Conservation (phyloP, 1,284 basidiomycete genomes). For the Calocybe gambosa region DNA sequence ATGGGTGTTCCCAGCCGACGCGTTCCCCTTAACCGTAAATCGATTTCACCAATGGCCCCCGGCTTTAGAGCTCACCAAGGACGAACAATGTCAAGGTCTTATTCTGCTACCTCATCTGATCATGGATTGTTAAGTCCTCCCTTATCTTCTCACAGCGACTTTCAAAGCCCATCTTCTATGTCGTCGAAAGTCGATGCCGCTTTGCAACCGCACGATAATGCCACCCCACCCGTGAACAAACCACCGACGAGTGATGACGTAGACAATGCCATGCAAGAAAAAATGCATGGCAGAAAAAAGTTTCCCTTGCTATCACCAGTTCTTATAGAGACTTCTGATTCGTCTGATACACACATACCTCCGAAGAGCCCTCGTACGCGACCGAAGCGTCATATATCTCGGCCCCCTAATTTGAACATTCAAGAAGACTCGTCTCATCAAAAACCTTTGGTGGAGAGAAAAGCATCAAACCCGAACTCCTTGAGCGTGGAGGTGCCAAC, state of each 20-base stretch:
- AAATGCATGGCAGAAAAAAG: slow-evolving; percentile 29
- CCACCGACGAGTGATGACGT: not conserved
- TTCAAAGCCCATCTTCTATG: slow-evolving; percentile 14
- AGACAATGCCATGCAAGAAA: not conserved
- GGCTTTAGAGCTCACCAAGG: slow-evolving; percentile 29
- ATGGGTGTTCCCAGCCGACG: slow-evolving; percentile 40
- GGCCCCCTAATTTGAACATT: slow-evolving; percentile 42
- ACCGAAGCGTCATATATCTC: slow-evolving; percentile 41
- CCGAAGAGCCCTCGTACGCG: slow-evolving; percentile 39
- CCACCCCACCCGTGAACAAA: not conserved
- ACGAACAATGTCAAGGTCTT: slow-evolving; percentile 22
- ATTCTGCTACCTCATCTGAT: slow-evolving; percentile 24
- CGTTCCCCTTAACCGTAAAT: slow-evolving; percentile 58
- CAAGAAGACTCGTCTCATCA: slow-evolving; percentile 25
- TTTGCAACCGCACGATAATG: not conserved
- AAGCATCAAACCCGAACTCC: slow-evolving; percentile 35
- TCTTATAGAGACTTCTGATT: slow-evolving; percentile 34
- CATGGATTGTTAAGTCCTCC: slow-evolving; percentile 22
- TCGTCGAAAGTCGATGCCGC: not conserved
- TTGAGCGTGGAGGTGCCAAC: slow-evolving; percentile 46
- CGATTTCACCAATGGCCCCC: slow-evolving; percentile 68
- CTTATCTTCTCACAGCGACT: slow-evolving; percentile 15
- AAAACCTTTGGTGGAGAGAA: slow-evolving; percentile 25
- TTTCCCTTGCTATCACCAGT: slow-evolving; percentile 25
- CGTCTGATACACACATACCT: slow-evolving; percentile 33